These are phyloP conservation scores for Athelia psychrophila DNA, from an alignment of 1,284 basidiomycete species.

Conservation along the genomic window DNA sequence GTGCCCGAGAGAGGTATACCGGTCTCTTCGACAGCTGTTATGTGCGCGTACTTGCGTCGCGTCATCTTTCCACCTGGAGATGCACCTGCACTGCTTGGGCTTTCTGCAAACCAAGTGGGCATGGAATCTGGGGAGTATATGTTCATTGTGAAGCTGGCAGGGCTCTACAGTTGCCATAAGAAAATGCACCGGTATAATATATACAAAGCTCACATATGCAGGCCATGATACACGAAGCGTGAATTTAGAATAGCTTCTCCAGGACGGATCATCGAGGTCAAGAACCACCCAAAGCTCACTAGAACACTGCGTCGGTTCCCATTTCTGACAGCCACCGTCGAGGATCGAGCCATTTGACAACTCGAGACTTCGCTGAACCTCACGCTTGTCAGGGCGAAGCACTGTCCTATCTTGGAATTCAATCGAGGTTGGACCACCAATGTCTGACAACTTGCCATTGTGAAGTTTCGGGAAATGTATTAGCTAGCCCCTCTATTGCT, in stretches of 20 bases:
- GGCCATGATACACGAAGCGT: conserved; percentile 66
- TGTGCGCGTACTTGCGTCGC: conserved; percentile 49
- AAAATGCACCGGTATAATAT: conserved; percentile 9
- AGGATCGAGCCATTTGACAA: conserved; percentile 40
- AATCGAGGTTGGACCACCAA: conserved; percentile 7
- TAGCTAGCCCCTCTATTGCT: conserved; percentile 21
- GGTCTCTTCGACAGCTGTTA: conserved; percentile 49
- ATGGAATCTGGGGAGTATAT: conserved; percentile 31
- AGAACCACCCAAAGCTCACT: conserved; percentile 58
- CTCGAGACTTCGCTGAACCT: conserved; percentile 32
- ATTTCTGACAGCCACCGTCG: conserved; percentile 30
- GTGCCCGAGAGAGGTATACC: conserved; percentile 37
- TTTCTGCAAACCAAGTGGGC: conserved; percentile 4
- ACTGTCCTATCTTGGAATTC: conserved; percentile 22
- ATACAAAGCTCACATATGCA: conserved; percentile 51
- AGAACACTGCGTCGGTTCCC: conserved; percentile 31
- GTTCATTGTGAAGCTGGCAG: conserved; percentile 40
- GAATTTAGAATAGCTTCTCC: conserved; percentile 46
- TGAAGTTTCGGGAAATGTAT: conserved; percentile 23
- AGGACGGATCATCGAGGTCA: conserved; percentile 43
- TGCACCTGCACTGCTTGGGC: conserved; percentile 4
- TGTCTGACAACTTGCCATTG: conserved; percentile 39
- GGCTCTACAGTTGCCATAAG: conserved; percentile 31
- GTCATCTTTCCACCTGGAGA: conserved; percentile 20
- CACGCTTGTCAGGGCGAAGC: conserved; percentile 23